Base-by-base conservation (phyloP, 75 land plant species). In the Adiantum capillusveneris region DNA sequence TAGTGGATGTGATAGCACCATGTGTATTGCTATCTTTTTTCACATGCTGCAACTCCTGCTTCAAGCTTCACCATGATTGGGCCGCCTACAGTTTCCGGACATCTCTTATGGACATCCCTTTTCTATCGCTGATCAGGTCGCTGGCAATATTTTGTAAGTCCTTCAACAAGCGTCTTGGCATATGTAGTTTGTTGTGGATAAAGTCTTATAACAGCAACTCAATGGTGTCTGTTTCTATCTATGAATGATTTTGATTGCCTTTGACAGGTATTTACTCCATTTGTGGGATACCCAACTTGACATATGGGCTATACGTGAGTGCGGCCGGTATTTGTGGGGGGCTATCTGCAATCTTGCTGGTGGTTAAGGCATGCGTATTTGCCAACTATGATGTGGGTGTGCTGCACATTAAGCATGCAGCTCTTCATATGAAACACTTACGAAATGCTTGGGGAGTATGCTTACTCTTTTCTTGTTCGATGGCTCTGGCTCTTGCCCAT, bases 401-500 rank as follows among this genome's bases (percentile, higher is more conserved):
- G 9, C 9, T 34, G 37, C 37, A 34, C 34, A 44, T 66, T 41
- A 57, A 60, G 0, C 29, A 42, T 30, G 59, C 73, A 7, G 20
- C 53, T 14, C 48, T 72, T 2, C 44, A 70, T 55, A 69, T 31
- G 53, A 53, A 74, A 9, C 82, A 71, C 53, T 54, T 74, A 51
- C 76, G 76, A 51, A 76, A 71, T 21, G 67, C 78, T 1, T 83
- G 83, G 90, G 85, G 80, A n/a, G 79, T 92, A 71, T 85, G 87
- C 14, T 71, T 85, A 7, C 75, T 92, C 58, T 80, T 87, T 63
- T 63, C 84, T 31, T 80, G 79, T 11, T 92, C 93, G 1, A 58
- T 85, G 27, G 84, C 79, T 11, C 80, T 92, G 62, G 93, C 92
- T 31, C 82, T 92, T 22, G 86, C 79, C 0, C 97, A 92, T 70